phyloP scores from a whole-genome alignment of 2,329 filamentous ascomycete species.

The Fusarium abutilonis region DNA sequence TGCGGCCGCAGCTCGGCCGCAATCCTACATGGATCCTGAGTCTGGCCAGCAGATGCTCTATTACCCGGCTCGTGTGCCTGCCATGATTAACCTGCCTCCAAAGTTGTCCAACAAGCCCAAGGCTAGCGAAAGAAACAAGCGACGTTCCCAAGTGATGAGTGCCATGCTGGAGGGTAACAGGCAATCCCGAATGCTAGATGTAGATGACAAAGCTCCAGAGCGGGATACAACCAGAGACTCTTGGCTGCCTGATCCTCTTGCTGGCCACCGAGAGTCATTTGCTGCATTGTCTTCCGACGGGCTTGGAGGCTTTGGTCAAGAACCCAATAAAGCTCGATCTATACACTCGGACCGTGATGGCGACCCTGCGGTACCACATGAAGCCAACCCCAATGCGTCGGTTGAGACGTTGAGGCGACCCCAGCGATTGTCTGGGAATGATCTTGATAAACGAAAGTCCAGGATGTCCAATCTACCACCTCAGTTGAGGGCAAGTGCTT shows the following conservation, averaged over 20 bases:
- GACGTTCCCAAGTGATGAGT: constrained; percentile 77
- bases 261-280: constrained; percentile 51
- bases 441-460: constrained; percentile 49
- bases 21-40: constrained; percentile 69
- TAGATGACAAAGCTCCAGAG: constrained; percentile 11
- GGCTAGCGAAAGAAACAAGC: constrained; percentile 70
- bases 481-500: constrained; percentile 88
- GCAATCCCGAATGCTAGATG: constrained; percentile 38
- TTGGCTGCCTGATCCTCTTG: constrained; percentile 61
- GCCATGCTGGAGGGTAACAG: constrained; percentile 58
- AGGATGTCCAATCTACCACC: constrained; percentile 69
- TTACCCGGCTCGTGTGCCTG: constrained; percentile 93
- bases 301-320: constrained; percentile 31
- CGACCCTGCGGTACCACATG: constrained; percentile 24
- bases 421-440: constrained; percentile 48
- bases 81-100: constrained; percentile 91
- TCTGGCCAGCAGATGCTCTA: constrained; percentile 87
- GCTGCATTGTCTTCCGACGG: constrained; percentile 47
- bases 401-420: constrained; percentile 47
- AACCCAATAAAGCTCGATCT: constrained; percentile 32
- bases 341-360: constrained; percentile 31
- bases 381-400: constrained; percentile 28
- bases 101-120: constrained; percentile 81
- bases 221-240: constrained; percentile 43
- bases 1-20: constrained; percentile 53